Conservation (phyloP, 148 eudicot genomes). For the Vaccinium darrowii region DNA sequence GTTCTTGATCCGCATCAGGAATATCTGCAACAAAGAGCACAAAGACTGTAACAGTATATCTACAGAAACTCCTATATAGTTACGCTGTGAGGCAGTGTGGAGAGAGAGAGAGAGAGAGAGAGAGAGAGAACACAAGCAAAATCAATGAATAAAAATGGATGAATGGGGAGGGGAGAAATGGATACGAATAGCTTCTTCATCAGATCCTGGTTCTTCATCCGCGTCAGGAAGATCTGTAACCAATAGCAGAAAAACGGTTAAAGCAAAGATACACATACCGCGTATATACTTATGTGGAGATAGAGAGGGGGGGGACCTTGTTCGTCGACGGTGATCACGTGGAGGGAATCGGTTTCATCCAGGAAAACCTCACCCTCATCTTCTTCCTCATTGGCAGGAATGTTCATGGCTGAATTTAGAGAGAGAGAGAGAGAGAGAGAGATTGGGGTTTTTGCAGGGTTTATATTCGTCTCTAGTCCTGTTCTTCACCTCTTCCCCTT, state of each 20-base stretch:
- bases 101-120: no score
- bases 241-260: background rate
- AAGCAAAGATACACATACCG: no score
- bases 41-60: background rate
- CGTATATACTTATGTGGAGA: background rate
- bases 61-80: background rate
- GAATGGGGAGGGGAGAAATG: no score
- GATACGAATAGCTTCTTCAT: conserved; percentile 25
- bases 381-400: conserved; percentile 13
- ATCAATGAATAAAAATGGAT: background rate
- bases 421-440: no score
- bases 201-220: conserved; percentile 37
- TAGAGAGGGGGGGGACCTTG: conserved; percentile 17
- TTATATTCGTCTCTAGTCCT: no score
- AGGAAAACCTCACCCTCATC: conserved; percentile 27
- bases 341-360: conserved; percentile 21
- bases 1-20: background rate
- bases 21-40: background rate
- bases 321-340: conserved; percentile 25
- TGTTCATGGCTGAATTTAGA: conserved; percentile 3
- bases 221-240: conserved; percentile 42
- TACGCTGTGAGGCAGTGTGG: background rate
- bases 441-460: no score
- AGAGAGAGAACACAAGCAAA: no score
- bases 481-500: no score